Evolutionary conservation across 352 stramenopile species (phyloP).

Genomic region (Aphanomyces cochlioides): DNA sequence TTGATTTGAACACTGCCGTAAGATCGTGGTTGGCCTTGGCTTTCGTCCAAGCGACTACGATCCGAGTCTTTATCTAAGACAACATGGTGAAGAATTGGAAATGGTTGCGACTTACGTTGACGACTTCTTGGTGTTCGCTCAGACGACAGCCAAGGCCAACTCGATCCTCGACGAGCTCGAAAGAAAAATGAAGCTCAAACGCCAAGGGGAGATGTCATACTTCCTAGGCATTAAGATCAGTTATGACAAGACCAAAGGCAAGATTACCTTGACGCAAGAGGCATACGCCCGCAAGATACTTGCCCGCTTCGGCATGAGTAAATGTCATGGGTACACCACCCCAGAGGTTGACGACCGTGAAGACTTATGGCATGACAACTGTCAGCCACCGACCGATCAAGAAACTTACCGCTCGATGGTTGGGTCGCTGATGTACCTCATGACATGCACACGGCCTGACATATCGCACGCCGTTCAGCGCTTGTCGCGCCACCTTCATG

Average conservation of each 20-base stretch:
- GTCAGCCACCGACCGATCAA: background rate
- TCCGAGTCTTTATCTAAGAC: slow-evolving; percentile 9
- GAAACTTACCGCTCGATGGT: slow-evolving; percentile 21
- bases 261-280: slow-evolving; percentile 20
- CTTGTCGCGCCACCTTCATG: slow-evolving; percentile 10
- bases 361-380: background rate
- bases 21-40: background rate
- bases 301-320: slow-evolving; percentile 2
- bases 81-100: background rate
- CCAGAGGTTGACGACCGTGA: slow-evolving; percentile 14
- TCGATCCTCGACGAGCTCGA: slow-evolving; percentile 1
- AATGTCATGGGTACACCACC: slow-evolving; percentile 4
- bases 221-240: slow-evolving; percentile 27
- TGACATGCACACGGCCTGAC: slow-evolving; percentile 32
- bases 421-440: slow-evolving; percentile 30
- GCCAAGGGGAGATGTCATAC: slow-evolving; percentile 29
- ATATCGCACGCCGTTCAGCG: slow-evolving; percentile 27
- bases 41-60: slow-evolving; percentile 5
- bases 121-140: slow-evolving; percentile 11
- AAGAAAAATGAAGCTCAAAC: background rate
- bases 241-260: background rate
- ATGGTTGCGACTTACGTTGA: slow-evolving; percentile 15
- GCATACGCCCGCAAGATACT: slow-evolving; percentile 26
- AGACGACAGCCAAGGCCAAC: background rate
- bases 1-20: background rate